Conservation (phyloP, 2,329 filamentous ascomycete species). For the Zymoseptoria passerinii region DNA sequence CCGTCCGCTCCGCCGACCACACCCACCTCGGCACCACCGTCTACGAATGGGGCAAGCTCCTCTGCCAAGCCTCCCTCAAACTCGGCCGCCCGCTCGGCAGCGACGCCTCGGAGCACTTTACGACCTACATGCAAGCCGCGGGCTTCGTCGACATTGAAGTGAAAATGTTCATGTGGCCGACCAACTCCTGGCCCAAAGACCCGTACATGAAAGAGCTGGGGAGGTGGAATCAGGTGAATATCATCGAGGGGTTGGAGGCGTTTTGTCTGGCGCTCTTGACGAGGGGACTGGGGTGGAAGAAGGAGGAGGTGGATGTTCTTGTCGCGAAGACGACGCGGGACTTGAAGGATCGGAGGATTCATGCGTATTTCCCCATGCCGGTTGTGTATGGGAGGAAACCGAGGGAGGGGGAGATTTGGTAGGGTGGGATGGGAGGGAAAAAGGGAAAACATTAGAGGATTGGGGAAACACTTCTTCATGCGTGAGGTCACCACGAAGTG, state of each 20-base stretch:
- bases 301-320: constrained; percentile 39
- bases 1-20: constrained; percentile 32
- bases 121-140: constrained; percentile 31
- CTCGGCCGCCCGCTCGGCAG: constrained; percentile 36
- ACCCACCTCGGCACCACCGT: constrained; percentile 29
- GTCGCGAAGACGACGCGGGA: constrained; percentile 29
- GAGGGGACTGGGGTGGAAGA: constrained; percentile 34
- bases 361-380: constrained; percentile 34
- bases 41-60: constrained; percentile 28
- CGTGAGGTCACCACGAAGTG: too few relatives aligned
- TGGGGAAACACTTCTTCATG: neutral
- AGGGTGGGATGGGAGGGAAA: neutral
- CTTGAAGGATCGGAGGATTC: constrained; percentile 29
- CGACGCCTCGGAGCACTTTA: constrained; percentile 33
- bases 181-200: constrained; percentile 41
- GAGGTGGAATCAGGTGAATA: constrained; percentile 37
- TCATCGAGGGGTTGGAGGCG: constrained; percentile 35
- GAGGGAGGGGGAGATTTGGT: constrained; percentile 6
- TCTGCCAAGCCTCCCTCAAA: constrained; percentile 32
- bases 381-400: constrained; percentile 30
- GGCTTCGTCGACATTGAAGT: constrained; percentile 40
- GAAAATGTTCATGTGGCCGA: constrained; percentile 34
- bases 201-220: constrained; percentile 44
- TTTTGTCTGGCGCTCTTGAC: constrained; percentile 38
- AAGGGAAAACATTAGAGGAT: neutral